Percentiles rank a stretch among this genome's conserved stretches.
These are phyloP conservation scores for Vitis labrusca DNA, from an alignment of 164 flowering plant species.

Conservation along the genomic window DNA sequence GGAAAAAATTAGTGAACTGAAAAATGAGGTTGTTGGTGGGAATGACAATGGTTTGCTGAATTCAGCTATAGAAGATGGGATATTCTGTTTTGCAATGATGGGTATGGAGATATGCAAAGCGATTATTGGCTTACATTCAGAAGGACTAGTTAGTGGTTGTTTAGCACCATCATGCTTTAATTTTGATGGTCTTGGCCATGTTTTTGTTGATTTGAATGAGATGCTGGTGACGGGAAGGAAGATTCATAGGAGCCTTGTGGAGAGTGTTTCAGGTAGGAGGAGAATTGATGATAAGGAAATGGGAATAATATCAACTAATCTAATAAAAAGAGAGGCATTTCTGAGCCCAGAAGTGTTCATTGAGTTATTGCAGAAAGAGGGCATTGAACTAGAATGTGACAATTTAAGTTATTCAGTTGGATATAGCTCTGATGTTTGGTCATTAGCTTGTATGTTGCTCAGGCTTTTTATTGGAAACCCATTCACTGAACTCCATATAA, in stretches of 20 bases:
- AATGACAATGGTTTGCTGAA: constrained; percentile 7
- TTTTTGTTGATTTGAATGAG: constrained; percentile 42
- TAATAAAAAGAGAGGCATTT: constrained; percentile 35
- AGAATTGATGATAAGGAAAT: constrained; percentile 15
- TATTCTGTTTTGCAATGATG: constrained; percentile 37
- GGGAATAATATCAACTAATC: constrained; percentile 14
- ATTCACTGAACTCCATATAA: constrained; percentile 24
- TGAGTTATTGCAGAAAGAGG: constrained; percentile 28
- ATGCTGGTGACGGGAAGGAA: constrained; percentile 47
- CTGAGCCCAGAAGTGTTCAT: constrained; percentile 68
- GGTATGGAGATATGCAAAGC: constrained; percentile 72
- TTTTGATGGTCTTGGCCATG: constrained; percentile 55
- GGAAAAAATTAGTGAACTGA: constrained; percentile 19
- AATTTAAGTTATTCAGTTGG: constrained; percentile 28
- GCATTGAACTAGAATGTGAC: constrained; percentile 21
- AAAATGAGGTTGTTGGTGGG: constrained; percentile 9
- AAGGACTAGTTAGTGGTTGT: constrained; percentile 60
- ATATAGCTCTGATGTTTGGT: constrained; percentile 76
- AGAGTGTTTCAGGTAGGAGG: constrained; percentile 9
- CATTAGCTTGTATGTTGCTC: constrained; percentile 59
- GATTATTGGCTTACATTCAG: constrained; percentile 47
- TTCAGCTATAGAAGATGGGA: constrained; percentile 12
- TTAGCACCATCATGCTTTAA: constrained; percentile 47
- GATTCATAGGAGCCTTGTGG: constrained; percentile 21
- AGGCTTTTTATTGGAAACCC: constrained; percentile 46